These are phyloP conservation scores for Collybia nuda DNA, from an alignment of 768 basidiomycete genomes.

Conservation along the genomic window DNA sequence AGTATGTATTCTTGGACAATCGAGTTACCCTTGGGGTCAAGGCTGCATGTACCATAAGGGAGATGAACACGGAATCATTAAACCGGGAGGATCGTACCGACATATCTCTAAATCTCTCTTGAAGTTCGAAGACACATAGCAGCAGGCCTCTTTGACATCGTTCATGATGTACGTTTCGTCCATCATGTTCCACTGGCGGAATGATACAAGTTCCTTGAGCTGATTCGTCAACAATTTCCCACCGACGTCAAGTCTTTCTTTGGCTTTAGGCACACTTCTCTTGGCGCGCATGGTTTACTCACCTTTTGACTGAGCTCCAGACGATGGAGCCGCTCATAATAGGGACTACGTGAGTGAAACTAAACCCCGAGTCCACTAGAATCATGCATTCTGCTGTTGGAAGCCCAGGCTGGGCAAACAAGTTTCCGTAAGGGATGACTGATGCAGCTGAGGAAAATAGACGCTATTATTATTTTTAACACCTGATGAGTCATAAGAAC, in stretches of 20 bases:
- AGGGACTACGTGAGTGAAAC: slow-evolving; percentile 91
- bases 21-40: slow-evolving; percentile 53
- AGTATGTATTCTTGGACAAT: slow-evolving; percentile 89
- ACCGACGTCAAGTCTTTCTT: slow-evolving; percentile 83
- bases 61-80: background rate
- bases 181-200: slow-evolving; percentile 98
- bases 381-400: slow-evolving; percentile 76
- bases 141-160: slow-evolving; percentile 87
- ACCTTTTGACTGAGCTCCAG: slow-evolving; percentile 86
- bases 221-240: slow-evolving; percentile 96
- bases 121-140: slow-evolving; percentile 80
- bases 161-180: slow-evolving; percentile 95
- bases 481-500: slow-evolving; percentile 1
- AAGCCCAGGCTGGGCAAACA: slow-evolving; percentile 54
- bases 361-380: slow-evolving; percentile 90
- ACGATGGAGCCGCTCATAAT: slow-evolving; percentile 72
- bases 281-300: slow-evolving; percentile 13
- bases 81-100: slow-evolving; percentile 52
- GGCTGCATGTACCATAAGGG: slow-evolving; percentile 33
- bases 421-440: slow-evolving; percentile 67
- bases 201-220: slow-evolving; percentile 90
- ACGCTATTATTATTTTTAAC: slow-evolving; percentile 10
- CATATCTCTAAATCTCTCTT: slow-evolving; percentile 71
- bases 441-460: slow-evolving; percentile 63
- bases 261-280: slow-evolving; percentile 8